Base-by-base conservation (phyloP, 805 yeast species). In the Jamesozyma jinghongensis region DNA sequence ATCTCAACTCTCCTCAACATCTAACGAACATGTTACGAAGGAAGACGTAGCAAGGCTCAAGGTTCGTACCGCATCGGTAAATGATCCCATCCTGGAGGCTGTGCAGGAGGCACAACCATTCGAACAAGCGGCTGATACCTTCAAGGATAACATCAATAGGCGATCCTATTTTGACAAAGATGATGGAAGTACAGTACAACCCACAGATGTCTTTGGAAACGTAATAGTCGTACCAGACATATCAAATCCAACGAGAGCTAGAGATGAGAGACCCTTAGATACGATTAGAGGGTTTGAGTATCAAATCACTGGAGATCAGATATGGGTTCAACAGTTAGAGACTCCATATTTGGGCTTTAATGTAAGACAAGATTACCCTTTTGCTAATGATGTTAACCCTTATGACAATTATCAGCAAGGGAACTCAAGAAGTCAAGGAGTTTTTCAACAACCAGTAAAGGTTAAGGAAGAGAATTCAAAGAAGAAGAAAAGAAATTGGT, bases 81-180 rank as follows among this genome's bases (percentile, higher is more conserved):
- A 81, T 50, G 96, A 87, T 64, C 97, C 96, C n/a, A 80, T 90
- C 41, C 67, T 90, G 47, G 73, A 81, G 28, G 97, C 97, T 2
- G 94, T 92, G 35, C 87, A 83, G 57, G 97, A 90, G 62, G 90
- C 82, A 11, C 97, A 90, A 68, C 98, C 98, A 4, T 90, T 85
- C 60, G 95, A 90, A 64, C 75, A 74, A 57, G 67, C 69, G 30
- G 67, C 63, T 26, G 65, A 61, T 40, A 48, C 57, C 7, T 51
- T 51, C 38, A 49, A 52, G 25, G 62, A 56, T 47, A 63, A 43
- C 42, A 52, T 49, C 40, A 54, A 52, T 53, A 57, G 59, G 50
- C 60, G 61, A 67, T 59, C 71, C 39, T 60, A 58, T 40, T 52
- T 57, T 19, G 47, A 46, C 11, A 48, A 43, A 5, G 75, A 73